Evolutionary conservation across 1,284 basidiomycete genomes (phyloP).

Genomic region (Ganoderma boninense): DNA sequence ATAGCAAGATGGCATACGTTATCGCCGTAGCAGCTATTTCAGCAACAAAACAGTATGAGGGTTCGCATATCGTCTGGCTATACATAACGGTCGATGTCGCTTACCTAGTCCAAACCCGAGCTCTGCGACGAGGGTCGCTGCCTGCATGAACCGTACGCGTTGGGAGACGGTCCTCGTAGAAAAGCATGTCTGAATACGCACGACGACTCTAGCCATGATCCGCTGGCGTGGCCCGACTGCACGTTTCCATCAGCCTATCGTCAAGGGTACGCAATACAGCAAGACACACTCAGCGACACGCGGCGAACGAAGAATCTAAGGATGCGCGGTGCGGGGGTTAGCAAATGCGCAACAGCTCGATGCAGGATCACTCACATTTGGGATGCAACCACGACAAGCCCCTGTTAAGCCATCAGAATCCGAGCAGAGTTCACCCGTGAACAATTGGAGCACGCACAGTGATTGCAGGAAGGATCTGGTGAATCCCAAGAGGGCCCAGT

Average conservation of each 20-base stretch:
- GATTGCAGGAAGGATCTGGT: background rate
- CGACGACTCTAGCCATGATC: constrained; percentile 7
- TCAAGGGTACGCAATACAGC: background rate
- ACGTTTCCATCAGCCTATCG: background rate
- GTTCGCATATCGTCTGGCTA: background rate
- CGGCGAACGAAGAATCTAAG: constrained; percentile 15
- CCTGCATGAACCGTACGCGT: background rate
- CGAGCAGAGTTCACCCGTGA: background rate
- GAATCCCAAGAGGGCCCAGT: background rate
- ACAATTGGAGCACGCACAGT: background rate
- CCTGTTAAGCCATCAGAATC: background rate
- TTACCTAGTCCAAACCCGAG: background rate
- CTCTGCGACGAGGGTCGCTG: constrained; percentile 1
- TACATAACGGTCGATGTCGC: background rate
- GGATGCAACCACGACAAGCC: constrained; percentile 3
- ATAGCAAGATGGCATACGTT: background rate
- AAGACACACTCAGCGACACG: constrained; percentile 9
- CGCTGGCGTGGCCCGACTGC: constrained; percentile 12
- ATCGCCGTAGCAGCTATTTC: background rate
- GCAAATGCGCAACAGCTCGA: background rate
- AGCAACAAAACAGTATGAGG: background rate
- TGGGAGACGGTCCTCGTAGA: background rate
- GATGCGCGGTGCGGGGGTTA: background rate
- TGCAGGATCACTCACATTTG: constrained; percentile 9
- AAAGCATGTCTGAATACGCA: background rate